These are phyloP conservation scores for Xylariaceae sp. DNA, from an alignment of 2,329 filamentous ascomycete genomes.

Conservation along the genomic window DNA sequence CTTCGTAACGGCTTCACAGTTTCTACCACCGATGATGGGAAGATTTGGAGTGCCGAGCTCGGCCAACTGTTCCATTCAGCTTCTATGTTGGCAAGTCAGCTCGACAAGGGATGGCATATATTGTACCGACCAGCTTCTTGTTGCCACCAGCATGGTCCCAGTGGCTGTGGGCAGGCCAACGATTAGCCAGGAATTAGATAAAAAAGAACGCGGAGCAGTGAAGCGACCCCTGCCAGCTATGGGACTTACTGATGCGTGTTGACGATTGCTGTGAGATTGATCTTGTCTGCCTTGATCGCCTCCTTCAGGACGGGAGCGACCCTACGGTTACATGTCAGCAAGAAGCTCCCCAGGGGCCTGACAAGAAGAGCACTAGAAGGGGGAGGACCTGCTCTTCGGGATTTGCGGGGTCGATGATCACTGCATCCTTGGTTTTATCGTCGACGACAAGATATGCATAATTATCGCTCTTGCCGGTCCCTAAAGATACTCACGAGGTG, in stretches of 20 bases:
- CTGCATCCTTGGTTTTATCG: slow-evolving; percentile 69
- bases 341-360: neutral
- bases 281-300: slow-evolving; percentile 62
- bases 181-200: no score
- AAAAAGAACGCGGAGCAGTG: neutral
- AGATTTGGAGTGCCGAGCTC: slow-evolving; percentile 55
- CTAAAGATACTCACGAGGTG: slow-evolving; percentile 39
- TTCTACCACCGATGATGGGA: slow-evolving; percentile 78
- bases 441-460: slow-evolving; percentile 80
- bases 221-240: neutral
- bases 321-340: slow-evolving; percentile 33
- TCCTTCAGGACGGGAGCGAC: slow-evolving; percentile 64
- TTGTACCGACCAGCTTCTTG: slow-evolving; percentile 61
- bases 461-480: slow-evolving; percentile 74
- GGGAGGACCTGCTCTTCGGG: slow-evolving; percentile 59
- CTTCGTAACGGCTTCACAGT: slow-evolving; percentile 73
- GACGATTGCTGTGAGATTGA: slow-evolving; percentile 83
- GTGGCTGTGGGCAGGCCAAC: slow-evolving; percentile 61
- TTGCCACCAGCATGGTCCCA: slow-evolving; percentile 95
- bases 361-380: neutral
- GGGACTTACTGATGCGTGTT: slow-evolving; percentile 91
- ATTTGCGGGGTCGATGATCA: slow-evolving; percentile 76
- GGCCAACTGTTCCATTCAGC: slow-evolving; percentile 24
- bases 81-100: neutral
- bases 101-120: neutral